Conservation (phyloP, 2,329 filamentous ascomycete species). For the Ascochyta clinopodiicola region DNA sequence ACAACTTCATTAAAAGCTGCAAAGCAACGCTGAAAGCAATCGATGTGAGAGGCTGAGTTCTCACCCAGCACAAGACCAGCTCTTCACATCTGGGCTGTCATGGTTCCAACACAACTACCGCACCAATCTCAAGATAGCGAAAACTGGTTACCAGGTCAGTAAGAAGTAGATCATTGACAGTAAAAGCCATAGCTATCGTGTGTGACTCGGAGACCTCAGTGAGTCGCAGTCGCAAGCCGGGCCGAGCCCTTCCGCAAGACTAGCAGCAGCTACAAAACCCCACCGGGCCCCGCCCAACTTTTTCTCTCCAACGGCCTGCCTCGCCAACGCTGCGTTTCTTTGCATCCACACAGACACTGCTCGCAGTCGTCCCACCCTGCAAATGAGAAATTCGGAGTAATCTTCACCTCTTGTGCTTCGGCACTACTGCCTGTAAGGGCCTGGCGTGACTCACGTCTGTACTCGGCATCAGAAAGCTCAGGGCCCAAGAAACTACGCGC, state of each 20-base stretch:
- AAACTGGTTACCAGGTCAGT: too few species aligned
- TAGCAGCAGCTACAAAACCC: constrained; percentile 47
- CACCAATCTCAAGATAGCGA: too few species aligned
- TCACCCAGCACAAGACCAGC: too few species aligned
- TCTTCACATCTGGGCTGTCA: too few species aligned
- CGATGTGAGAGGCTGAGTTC: too few species aligned
- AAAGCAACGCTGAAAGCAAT: too few species aligned
- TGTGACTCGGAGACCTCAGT: too few species aligned
- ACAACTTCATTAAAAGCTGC: too few species aligned
- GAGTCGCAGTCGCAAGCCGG: not conserved
- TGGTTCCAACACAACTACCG: too few species aligned
- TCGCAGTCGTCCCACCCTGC: constrained; percentile 56
- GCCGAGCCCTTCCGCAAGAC: not conserved
- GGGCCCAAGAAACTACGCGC: constrained; percentile 57
- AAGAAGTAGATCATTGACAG: too few species aligned
- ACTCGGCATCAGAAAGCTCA: constrained; percentile 89
- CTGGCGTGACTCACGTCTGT: constrained; percentile 85
- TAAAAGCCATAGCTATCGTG: too few species aligned
- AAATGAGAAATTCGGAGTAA: constrained; percentile 99
- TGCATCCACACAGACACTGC: constrained; percentile 75
- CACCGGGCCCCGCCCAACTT: constrained; percentile 39
- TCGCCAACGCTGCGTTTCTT: constrained; percentile 95
- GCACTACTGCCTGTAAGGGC: constrained; percentile 79
- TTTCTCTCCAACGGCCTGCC: constrained; percentile 74
- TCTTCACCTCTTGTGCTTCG: constrained; percentile 70